phyloP scores from a whole-genome alignment of 1,284 basidiomycete genomes.

The Rhodotorula sp. region DNA sequence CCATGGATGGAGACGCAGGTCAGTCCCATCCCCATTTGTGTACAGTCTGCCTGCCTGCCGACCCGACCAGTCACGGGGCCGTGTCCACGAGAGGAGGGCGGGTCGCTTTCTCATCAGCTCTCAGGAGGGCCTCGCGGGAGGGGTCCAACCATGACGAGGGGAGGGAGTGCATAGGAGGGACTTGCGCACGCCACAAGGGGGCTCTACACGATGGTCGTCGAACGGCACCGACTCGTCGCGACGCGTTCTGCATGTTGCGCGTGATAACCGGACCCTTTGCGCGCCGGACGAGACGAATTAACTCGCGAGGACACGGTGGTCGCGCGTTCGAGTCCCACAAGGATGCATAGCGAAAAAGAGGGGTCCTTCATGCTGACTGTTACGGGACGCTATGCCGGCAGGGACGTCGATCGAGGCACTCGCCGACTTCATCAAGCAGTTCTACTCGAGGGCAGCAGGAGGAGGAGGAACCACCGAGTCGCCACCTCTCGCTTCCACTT shows the following conservation, averaged over 20 bases:
- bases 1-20: conserved; percentile 80
- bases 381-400: background rate
- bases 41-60: background rate
- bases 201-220: no score
- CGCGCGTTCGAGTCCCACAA: conserved; percentile 6
- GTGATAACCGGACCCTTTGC: background rate
- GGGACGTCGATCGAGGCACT: conserved; percentile 14
- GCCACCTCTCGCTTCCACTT: background rate
- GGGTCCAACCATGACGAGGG: no score
- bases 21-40: conserved; percentile 33
- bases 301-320: background rate
- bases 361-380: background rate
- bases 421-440: conserved; percentile 16
- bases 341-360: background rate
- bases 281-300: background rate
- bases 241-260: conserved; percentile 9
- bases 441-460: conserved; percentile 5
- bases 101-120: background rate
- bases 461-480: background rate
- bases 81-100: background rate
- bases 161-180: no score
- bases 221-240: background rate
- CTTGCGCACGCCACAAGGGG: no score
- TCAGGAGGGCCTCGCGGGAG: no score
- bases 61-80: background rate